Percentiles rank a stretch among this genome's conserved stretches.
Conservation (phyloP, 164 flowering plant species). For the Magnolia kwangsiensis region DNA sequence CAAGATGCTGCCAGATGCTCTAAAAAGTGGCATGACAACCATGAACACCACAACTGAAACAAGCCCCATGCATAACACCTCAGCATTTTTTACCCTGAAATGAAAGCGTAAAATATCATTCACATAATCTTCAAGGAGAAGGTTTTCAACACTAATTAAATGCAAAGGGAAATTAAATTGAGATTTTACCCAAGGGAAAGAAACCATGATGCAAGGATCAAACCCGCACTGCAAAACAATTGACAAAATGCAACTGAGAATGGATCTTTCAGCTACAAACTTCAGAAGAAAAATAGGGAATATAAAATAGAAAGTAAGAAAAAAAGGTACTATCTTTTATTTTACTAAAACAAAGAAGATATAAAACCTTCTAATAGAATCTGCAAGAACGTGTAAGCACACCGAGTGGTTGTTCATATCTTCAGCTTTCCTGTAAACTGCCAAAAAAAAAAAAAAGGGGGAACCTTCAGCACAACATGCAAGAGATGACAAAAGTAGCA, state of each 20-base stretch:
- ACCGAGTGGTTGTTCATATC: slow-evolving; percentile 97
- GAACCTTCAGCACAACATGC: slow-evolving; percentile 6
- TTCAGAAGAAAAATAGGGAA: background rate
- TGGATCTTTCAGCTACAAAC: background rate
- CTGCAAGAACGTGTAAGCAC: slow-evolving; percentile 96
- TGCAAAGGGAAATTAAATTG: background rate
- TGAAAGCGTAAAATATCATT: background rate
- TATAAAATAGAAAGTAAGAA: background rate
- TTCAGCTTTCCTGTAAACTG: slow-evolving; percentile 93
- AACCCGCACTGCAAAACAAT: slow-evolving; percentile 83
- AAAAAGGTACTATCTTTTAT: background rate
- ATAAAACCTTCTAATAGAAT: slow-evolving; percentile 89
- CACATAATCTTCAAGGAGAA: background rate
- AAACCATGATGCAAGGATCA: slow-evolving; percentile 92
- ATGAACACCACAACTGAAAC: slow-evolving; percentile 81
- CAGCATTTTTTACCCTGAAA: slow-evolving; percentile 86
- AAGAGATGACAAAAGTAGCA: background rate
- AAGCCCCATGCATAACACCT: slow-evolving; percentile 88
- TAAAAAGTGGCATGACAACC: slow-evolving; percentile 89
- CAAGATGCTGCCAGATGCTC: slow-evolving; percentile 66
- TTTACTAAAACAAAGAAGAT: slow-evolving; percentile 4
- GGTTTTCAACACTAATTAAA: background rate
- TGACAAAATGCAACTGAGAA: slow-evolving; percentile 20
- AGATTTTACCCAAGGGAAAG: slow-evolving; percentile 73
- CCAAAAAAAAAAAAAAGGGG: background rate